Conservation (phyloP, 2,329 filamentous ascomycete species). For the Fusarium sp. region DNA sequence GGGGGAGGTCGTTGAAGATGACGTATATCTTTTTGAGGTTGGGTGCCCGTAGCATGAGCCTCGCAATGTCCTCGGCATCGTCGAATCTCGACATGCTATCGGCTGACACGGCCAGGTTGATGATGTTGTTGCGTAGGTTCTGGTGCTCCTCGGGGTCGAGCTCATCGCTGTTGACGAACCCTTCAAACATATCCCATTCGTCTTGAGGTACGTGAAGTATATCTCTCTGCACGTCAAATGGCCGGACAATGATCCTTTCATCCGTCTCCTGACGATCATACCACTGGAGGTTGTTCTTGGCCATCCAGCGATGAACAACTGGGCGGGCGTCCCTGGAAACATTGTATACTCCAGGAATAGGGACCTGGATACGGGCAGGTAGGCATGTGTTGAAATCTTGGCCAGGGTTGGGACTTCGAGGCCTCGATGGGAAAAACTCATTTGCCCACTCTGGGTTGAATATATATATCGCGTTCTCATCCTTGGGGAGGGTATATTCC, state of each 20-base stretch:
- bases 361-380: not conserved
- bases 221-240: not conserved
- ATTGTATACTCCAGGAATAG: not conserved
- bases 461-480: not conserved
- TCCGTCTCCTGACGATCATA: not conserved
- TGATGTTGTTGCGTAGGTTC: not conserved
- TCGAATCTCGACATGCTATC: not conserved
- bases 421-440: not conserved
- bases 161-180: not conserved
- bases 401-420: rapidly evolving
- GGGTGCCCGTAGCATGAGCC: not conserved
- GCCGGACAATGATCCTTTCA: not conserved
- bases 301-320: not conserved
- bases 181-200: not conserved
- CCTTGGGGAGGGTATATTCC: not conserved
- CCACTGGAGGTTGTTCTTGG: not conserved
- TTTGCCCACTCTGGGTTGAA: not conserved
- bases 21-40: not conserved
- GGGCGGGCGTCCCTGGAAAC: not conserved
- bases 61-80: not conserved
- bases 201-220: not conserved
- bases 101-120: not conserved
- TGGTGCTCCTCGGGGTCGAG: not conserved
- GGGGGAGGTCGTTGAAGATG: not conserved
- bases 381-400: not conserved